Evolutionary conservation across 768 basidiomycete species (phyloP), one percentile per base, ranked within the genome.

Genomic region (Rhizopogon rudus): DNA sequence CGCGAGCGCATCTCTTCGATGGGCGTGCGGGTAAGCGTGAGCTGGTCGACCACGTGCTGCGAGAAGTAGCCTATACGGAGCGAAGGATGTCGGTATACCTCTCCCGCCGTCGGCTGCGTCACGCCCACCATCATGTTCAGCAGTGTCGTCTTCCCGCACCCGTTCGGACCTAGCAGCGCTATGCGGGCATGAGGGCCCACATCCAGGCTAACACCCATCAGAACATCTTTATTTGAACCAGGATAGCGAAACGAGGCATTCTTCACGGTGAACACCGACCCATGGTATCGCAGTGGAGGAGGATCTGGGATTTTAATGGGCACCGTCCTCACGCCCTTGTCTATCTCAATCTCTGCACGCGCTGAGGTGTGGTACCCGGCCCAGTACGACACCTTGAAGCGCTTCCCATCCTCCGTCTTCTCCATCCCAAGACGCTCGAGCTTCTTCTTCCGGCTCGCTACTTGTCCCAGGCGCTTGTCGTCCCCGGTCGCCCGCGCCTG

Each of bases 371-470:
- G 72, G 52, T 69, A 81, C 1, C 79, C 80, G 3, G 57, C 66
- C 13, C 76, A 54, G 65, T 84, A 83, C 9, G 82, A 82, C 29
- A 83, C 70, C 64, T 84, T 84, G 70, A 83, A 84, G 9, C 78
- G 68, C 16, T 71, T 71, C 6, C 81, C 81, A 52, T 69, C 70
- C 29, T 58, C 60, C 3, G 52, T 55, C 22, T 48, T 58, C 22
- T 54, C 55, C 46, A 60, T 53, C 17, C 52, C 53, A 40, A 54
- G 39, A n/a, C 45, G 42, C 33, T 77, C 74, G 6, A 78, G 69
- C 69, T 84, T 84, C 69, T 84, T 85, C 64, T 81, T 80, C 8
- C 86, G 70, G 17, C 78, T 79, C 8, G 80, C 79, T 3, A 80
- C 86, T 73, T 77, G 75, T 3, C 71, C 62, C 20, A 68, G 64